phyloP scores from a whole-genome alignment of 306 rosid species.

The Malus orientalis region DNA sequence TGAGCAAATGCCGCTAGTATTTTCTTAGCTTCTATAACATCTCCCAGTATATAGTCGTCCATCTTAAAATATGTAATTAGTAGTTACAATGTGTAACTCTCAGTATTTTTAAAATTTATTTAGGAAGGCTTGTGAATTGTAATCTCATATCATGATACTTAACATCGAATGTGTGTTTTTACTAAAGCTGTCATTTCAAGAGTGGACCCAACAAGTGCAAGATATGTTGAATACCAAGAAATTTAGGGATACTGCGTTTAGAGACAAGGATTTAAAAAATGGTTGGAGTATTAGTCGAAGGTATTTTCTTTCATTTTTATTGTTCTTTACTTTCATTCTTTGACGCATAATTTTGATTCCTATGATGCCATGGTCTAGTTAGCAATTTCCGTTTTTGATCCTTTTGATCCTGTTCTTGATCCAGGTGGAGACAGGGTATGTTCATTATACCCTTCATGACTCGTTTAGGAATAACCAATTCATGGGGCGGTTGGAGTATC shows the following conservation, averaged over 20 bases:
- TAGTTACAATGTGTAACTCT: background rate
- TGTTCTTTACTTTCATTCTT: background rate
- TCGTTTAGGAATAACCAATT: background rate
- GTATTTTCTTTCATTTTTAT: constrained; percentile 18
- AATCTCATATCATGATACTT: background rate
- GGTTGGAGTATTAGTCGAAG: constrained; percentile 84
- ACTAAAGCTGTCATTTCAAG: constrained; percentile 88
- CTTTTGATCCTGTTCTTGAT: background rate
- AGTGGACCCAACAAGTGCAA: constrained; percentile 94
- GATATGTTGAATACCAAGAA: constrained; percentile 83
- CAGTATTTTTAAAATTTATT: background rate
- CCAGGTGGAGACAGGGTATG: background rate
- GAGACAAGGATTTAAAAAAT: constrained; percentile 82
- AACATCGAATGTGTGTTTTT: background rate
- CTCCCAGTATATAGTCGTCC: background rate
- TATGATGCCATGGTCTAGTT: background rate
- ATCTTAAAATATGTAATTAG: background rate
- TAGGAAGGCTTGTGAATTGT: background rate
- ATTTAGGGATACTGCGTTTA: constrained; percentile 80
- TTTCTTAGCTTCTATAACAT: background rate
- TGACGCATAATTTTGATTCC: background rate
- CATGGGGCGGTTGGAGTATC: background rate
- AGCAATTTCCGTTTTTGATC: background rate
- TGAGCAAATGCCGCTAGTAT: background rate
- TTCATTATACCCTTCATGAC: background rate